Evolutionary conservation across 177 flowering plant genomes (phyloP).

Genomic region (Telopea speciosissima): DNA sequence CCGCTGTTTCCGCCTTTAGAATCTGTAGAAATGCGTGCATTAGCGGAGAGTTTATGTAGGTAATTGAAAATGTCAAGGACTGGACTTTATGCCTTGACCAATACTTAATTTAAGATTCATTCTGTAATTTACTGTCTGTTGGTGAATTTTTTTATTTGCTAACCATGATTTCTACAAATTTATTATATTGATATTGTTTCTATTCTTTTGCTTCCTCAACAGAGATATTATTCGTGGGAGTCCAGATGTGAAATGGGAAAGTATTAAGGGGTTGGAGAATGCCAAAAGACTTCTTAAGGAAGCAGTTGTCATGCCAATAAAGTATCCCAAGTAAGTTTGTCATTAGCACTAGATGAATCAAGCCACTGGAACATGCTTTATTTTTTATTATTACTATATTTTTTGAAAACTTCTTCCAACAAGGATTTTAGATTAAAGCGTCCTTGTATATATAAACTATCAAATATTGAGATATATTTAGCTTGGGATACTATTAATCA

Average conservation of each 20-base stretch:
- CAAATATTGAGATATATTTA: no score
- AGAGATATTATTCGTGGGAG: slow-evolving; percentile 94
- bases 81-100: background rate
- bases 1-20: slow-evolving; percentile 86
- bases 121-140: background rate
- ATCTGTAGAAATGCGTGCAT: slow-evolving; percentile 73
- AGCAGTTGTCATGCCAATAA: slow-evolving; percentile 99
- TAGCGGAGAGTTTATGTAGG: slow-evolving; percentile 91
- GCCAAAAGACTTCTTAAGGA: slow-evolving; percentile 95
- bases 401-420: no score
- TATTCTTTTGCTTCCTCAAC: slow-evolving; percentile 12
- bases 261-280: slow-evolving; percentile 90
- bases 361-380: no score
- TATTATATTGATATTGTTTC: background rate
- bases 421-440: no score
- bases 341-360: no score
- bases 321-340: slow-evolving; percentile 86
- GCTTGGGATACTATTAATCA: no score
- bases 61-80: slow-evolving; percentile 22
- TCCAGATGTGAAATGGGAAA: slow-evolving; percentile 98
- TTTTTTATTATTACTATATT: no score
- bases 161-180: background rate
- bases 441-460: no score
- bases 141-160: background rate
- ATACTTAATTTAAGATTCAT: background rate